Evolutionary conservation across 2,329 filamentous ascomycete genomes (phyloP).

Genomic region (Aspergillus fumigatus): DNA sequence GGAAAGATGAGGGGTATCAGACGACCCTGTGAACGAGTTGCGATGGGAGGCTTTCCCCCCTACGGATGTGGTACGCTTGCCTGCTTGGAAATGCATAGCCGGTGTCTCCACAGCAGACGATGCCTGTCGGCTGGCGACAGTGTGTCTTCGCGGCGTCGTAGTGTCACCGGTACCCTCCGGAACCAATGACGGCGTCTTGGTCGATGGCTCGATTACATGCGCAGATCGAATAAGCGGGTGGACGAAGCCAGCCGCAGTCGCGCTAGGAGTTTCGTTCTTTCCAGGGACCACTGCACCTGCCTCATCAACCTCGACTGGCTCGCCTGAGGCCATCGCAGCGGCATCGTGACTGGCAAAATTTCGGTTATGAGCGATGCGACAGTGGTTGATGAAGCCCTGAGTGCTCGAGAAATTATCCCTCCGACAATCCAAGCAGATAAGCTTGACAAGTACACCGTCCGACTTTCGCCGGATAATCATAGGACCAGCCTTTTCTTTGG

Average conservation of each 20-base stretch:
- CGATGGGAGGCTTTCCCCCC: slow-evolving; percentile 12
- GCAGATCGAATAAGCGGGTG: slow-evolving; percentile 60
- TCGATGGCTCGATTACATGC: slow-evolving; percentile 27
- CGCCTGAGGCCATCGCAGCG: slow-evolving; percentile 81
- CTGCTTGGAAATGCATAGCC: background rate
- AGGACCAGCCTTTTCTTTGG: slow-evolving; percentile 78
- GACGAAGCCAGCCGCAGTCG: slow-evolving; percentile 47
- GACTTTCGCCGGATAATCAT: slow-evolving; percentile 77
- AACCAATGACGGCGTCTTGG: slow-evolving; percentile 13
- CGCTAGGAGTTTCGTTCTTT: slow-evolving; percentile 26
- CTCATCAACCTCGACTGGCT: slow-evolving; percentile 70
- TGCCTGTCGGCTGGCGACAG: slow-evolving; percentile 7
- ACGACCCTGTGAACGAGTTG: slow-evolving; percentile 50
- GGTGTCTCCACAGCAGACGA: slow-evolving; percentile 24
- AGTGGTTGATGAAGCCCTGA: slow-evolving; percentile 99
- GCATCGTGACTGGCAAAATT: slow-evolving; percentile 96
- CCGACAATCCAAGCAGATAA: slow-evolving; percentile 84
- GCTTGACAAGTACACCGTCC: slow-evolving; percentile 80
- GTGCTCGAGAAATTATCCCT: slow-evolving; percentile 92
- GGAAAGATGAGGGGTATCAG: slow-evolving; percentile 63
- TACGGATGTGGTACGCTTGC: slow-evolving; percentile 15
- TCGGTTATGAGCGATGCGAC: slow-evolving; percentile 87
- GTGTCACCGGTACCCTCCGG: slow-evolving; percentile 8
- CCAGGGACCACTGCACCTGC: slow-evolving; percentile 44
- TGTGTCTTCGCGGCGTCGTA: slow-evolving; percentile 18